phyloP scores from a whole-genome alignment of 164 flowering plant species.

The Akebia trifoliata region DNA sequence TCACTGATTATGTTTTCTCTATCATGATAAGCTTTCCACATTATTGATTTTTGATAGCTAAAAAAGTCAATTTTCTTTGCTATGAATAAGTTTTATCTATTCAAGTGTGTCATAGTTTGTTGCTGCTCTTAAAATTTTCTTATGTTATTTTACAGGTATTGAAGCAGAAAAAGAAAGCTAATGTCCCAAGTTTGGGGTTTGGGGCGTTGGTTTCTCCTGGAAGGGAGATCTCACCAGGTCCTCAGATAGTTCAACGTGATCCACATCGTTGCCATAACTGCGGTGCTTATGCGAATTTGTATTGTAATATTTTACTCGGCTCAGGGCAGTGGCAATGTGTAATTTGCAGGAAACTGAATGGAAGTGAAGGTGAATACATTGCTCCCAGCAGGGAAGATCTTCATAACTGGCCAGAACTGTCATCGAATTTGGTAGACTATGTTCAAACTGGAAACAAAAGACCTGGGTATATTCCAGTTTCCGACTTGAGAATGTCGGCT shows the following conservation, averaged over 20 bases:
- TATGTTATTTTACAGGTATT: slow-evolving; percentile 45
- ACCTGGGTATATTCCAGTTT: slow-evolving; percentile 79
- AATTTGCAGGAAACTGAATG: slow-evolving; percentile 71
- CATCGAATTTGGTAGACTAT: slow-evolving; percentile 78
- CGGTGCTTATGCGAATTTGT: slow-evolving; percentile 84
- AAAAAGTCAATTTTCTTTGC: too few species aligned
- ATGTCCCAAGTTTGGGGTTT: slow-evolving; percentile 81
- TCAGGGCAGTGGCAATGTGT: slow-evolving; percentile 99
- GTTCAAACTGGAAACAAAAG: slow-evolving; percentile 65
- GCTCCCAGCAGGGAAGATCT: slow-evolving; percentile 81
- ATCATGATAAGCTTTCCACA: neutral
- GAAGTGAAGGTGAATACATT: slow-evolving; percentile 86
- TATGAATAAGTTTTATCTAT: neutral
- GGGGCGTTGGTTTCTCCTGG: slow-evolving; percentile 94
- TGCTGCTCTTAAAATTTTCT: neutral
- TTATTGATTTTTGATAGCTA: too few species aligned
- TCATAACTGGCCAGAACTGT: slow-evolving; percentile 63
- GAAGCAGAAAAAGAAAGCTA: slow-evolving; percentile 77
- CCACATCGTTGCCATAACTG: slow-evolving; percentile 89
- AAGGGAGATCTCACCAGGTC: slow-evolving; percentile 63
- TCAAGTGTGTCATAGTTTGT: slow-evolving; percentile 1
- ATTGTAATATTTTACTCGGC: slow-evolving; percentile 67
- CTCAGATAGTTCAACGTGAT: slow-evolving; percentile 82
- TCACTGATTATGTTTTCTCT: neutral
- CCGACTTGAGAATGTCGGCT: slow-evolving; percentile 76